phyloP scores from a whole-genome alignment of 1,139 yeast species.

The Fermentozyma sake region DNA sequence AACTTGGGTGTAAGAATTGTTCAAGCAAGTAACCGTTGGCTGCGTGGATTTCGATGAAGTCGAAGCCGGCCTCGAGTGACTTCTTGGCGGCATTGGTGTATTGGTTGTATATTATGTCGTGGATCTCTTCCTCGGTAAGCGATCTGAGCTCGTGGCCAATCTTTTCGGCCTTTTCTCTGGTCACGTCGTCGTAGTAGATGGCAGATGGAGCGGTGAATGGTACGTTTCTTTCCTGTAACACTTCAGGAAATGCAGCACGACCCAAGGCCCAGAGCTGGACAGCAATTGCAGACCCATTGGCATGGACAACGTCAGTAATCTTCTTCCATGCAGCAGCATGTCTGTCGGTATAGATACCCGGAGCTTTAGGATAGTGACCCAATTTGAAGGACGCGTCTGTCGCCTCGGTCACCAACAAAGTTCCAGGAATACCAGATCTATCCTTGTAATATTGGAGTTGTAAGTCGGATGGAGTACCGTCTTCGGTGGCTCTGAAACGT shows the following conservation, averaged over 20 bases:
- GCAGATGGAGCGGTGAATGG: conserved; percentile 21
- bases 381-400: conserved; percentile 16
- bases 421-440: conserved; percentile 10
- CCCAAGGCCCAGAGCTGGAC: conserved; percentile 43
- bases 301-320: conserved; percentile 49
- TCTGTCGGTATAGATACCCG: conserved; percentile 49
- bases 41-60: conserved; percentile 62
- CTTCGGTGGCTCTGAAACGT: conserved; percentile 10
- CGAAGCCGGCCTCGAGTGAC: conserved; percentile 59
- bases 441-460: conserved; percentile 10
- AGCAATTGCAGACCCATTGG: conserved; percentile 45
- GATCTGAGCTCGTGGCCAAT: conserved; percentile 32
- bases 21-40: conserved; percentile 70
- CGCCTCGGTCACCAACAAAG: conserved; percentile 12
- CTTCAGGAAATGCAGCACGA: conserved; percentile 11
- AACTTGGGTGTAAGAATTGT: conserved; percentile 44
- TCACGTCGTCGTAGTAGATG: conserved; percentile 15
- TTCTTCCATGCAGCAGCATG: conserved; percentile 50
- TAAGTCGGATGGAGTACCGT: conserved; percentile 11
- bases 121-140: conserved; percentile 40
- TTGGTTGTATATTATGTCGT: conserved; percentile 27
- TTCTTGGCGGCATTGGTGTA: conserved; percentile 42
- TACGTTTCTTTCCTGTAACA: conserved; percentile 10
- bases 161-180: conserved; percentile 23
- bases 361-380: conserved; percentile 30